Base-by-base conservation (phyloP, 148 eudicot genomes). In the Arbutus unedo region DNA sequence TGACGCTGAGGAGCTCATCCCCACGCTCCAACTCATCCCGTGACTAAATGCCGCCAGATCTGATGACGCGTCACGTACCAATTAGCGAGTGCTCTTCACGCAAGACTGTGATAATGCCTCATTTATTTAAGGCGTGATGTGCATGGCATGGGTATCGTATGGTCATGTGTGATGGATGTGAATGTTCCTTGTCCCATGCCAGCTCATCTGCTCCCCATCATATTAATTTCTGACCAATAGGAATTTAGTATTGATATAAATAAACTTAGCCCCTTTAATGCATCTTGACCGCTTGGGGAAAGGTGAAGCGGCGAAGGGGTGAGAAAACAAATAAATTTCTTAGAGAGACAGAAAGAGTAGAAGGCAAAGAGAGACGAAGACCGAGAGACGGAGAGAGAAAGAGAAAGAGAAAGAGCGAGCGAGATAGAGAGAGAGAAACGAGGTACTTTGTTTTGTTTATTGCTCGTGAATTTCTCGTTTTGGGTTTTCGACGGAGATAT, bases 221-320 rank as follows among this genome's bases (percentile, higher is more conserved):
- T 6, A 74, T 74, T 74, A 47, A 43, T 21, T 74, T 48, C 55
- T 74, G 7, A 74, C 54, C 71, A 25, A 25, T 66, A 25, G 4
- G 43, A 66, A 23, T 66, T 66, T 66, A n/a, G 8, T 53, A 23
- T 31, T 66, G 3, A 11, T 23, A 23, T 60, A 60, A 23, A 64
- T 60, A n/a, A 0, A 5, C 3, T 3, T 64, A 10, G 43, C 44
- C 44, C 25, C 43, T 11, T 66, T 66, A 66, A 66, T 66, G 43
- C 71, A 6, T 31, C 31, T 66, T 66, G 71, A 66, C 71, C 71
- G 71, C 71, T 66, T 25, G 43, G 71, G 68, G 71, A 66, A 66
- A 31, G 16, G 71, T 13, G 71, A 66, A 66, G 71, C 71, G 71
- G 71, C 71, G 43, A 66, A 66, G 71, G 71, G 43, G 71, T 25